These are phyloP conservation scores for Candida chauliodis DNA, from an alignment of 805 yeast genomes.

Conservation along the genomic window DNA sequence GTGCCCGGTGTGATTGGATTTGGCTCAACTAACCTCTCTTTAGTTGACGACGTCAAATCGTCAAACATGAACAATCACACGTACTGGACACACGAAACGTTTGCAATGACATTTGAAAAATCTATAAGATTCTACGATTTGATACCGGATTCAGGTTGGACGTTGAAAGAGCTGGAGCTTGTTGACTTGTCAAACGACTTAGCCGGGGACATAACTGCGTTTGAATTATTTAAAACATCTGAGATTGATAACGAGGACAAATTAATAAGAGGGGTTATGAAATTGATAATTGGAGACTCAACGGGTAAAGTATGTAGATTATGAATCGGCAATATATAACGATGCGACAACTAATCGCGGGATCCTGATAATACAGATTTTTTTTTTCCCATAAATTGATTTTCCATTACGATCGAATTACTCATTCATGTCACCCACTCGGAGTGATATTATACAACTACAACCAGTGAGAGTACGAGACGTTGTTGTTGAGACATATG, in stretches of 20 bases:
- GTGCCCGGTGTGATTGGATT: constrained; percentile 22
- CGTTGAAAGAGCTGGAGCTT: constrained; percentile 8
- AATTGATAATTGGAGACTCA: constrained; percentile 52
- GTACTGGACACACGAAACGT: constrained; percentile 36
- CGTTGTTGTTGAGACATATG: background rate
- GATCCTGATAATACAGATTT: background rate
- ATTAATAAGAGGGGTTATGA: constrained; percentile 31
- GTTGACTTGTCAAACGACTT: constrained; percentile 8
- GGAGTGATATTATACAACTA: constrained; percentile 1
- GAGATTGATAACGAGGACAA: constrained; percentile 35
- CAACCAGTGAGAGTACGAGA: background rate
- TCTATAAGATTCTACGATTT: constrained; percentile 22
- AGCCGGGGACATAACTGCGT: constrained; percentile 23
- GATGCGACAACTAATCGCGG: background rate
- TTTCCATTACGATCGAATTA: background rate
- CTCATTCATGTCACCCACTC: background rate
- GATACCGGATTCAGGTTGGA: constrained; percentile 15
- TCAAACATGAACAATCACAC: constrained; percentile 23
- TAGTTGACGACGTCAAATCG: constrained; percentile 21
- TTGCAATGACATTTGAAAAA: constrained; percentile 22
- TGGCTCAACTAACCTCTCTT: constrained; percentile 27
- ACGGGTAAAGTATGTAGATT: constrained; percentile 45
- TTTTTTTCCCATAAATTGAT: background rate
- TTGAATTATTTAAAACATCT: constrained; percentile 25
- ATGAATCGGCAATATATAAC: no score